A percentile compares a stretch with the other conserved stretches of the same genome.
Conservation (phyloP, 768 basidiomycete species). For the Kwoniella shandongensis region DNA sequence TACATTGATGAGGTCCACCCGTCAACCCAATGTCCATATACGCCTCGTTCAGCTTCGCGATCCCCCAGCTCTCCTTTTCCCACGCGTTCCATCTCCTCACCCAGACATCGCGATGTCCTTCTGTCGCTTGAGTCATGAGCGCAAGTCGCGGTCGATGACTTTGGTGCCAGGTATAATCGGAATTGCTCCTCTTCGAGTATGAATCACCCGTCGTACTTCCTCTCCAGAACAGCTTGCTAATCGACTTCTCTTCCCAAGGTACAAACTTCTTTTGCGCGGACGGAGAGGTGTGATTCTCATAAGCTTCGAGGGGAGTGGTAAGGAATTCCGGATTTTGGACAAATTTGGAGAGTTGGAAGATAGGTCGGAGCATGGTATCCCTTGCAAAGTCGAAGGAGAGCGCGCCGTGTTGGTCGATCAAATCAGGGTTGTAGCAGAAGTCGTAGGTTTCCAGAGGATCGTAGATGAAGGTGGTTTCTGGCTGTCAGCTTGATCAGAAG, state of each 20-base stretch:
- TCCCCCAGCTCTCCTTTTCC: conserved; percentile 39
- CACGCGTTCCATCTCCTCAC: conserved; percentile 43
- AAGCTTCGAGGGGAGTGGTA: conserved; percentile 47
- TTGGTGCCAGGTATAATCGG: conserved; percentile 49
- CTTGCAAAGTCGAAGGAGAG: conserved; percentile 44
- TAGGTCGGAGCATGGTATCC: conserved; percentile 44
- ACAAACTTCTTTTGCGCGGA: conserved; percentile 29
- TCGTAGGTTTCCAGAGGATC: conserved; percentile 41
- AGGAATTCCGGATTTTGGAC: conserved; percentile 47
- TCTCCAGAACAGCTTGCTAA: conserved; percentile 54
- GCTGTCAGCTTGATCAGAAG: neutral
- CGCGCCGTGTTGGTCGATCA: conserved; percentile 42
- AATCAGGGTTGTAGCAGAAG: conserved; percentile 43
- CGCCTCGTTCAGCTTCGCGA: conserved; percentile 35
- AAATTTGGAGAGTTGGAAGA: conserved; percentile 51
- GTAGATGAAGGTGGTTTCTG: conserved; percentile 48
- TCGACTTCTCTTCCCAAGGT: conserved; percentile 53
- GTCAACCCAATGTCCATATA: conserved; percentile 51
- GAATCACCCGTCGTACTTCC: conserved; percentile 53
- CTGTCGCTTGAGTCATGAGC: conserved; percentile 45
- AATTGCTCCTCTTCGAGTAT: conserved; percentile 40
- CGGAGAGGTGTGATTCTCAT: conserved; percentile 41
- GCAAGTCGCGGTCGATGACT: conserved; percentile 53
- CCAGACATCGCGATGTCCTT: conserved; percentile 47
- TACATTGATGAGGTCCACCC: conserved; percentile 51